Conservation (phyloP, 2,329 filamentous ascomycete species). For the Paracorniculantispora psalliotae region DNA sequence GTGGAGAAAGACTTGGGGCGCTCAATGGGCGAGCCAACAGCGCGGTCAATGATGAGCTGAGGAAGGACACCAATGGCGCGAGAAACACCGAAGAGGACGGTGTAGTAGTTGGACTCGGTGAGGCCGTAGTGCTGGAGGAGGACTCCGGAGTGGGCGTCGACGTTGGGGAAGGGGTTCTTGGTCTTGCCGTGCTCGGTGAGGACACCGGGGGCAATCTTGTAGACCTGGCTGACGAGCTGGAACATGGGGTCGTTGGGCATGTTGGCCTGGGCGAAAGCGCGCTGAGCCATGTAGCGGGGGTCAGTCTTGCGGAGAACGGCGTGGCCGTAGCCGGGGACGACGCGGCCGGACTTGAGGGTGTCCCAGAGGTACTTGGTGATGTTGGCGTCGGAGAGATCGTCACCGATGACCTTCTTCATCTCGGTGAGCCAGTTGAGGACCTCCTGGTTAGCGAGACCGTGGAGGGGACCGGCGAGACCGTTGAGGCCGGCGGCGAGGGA, state of each 20-base stretch:
- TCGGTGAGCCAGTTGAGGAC: conserved; percentile 98
- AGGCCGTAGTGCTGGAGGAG: conserved; percentile 99
- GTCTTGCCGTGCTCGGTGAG: conserved; percentile 99
- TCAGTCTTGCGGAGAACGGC: conserved; percentile 99
- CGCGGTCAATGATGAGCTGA: conserved; percentile 99
- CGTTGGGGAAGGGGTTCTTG: conserved; percentile 99
- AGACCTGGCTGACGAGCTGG: conserved; percentile 99
- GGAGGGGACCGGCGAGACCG: conserved; percentile 94
- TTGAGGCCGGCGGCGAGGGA: conserved; percentile 95
- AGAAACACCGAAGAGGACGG: conserved; percentile 97
- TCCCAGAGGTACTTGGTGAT: conserved; percentile 99
- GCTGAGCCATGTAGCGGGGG: conserved; percentile 97
- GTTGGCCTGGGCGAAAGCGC: conserved; percentile 86
- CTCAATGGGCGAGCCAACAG: conserved; percentile 94
- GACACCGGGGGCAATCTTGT: conserved; percentile 98
- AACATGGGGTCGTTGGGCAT: conserved; percentile 98
- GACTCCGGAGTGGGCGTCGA: conserved; percentile 97
- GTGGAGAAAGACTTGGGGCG: conserved; percentile 98
- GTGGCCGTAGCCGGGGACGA: conserved; percentile 97
- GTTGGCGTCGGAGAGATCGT: conserved; percentile 90
- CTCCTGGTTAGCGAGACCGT: conserved; percentile 99
- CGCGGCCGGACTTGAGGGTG: conserved; percentile 90
- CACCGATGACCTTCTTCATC: conserved; percentile 94
- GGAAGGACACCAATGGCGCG: conserved; percentile 97
- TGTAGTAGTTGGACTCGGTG: conserved; percentile 99